These are phyloP conservation scores for Monilinia aucupariae DNA, from an alignment of 2,329 filamentous ascomycete species.

Conservation along the genomic window DNA sequence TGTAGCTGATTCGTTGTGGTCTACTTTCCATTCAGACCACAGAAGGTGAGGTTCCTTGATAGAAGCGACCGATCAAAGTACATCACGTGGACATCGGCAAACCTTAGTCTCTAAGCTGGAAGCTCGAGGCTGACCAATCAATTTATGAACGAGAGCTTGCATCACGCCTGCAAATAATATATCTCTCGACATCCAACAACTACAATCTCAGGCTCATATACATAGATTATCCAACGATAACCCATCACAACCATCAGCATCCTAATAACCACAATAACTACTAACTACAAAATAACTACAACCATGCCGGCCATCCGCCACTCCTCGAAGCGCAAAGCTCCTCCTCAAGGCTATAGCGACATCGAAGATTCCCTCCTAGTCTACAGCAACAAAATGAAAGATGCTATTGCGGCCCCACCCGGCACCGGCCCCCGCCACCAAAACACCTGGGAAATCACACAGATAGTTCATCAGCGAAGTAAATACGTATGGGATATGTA, in stretches of 20 bases:
- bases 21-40: not conserved
- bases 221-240: not conserved
- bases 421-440: conserved; percentile 79
- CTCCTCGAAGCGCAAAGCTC: conserved; percentile 71
- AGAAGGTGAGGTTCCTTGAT: conserved; percentile 14
- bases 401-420: conserved; percentile 84
- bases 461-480: conserved; percentile 87
- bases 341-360: conserved; percentile 80
- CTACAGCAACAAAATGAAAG: conserved; percentile 88
- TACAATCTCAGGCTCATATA: not conserved
- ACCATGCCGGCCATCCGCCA: conserved; percentile 73
- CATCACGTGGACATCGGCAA: conserved; percentile 9
- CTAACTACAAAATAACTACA: not conserved
- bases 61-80: conserved; percentile 6
- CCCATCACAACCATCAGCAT: not conserved
- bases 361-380: conserved; percentile 82
- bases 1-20: conserved; percentile 33
- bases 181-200: not conserved
- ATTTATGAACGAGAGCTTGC: conserved; percentile 7
- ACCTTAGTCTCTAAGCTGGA: not conserved
- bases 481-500: conserved; percentile 97
- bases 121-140: conserved; percentile 19
- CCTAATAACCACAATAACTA: not conserved
- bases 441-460: conserved; percentile 94
- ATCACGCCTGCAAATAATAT: conserved; percentile 7